Evolutionary conservation across 768 basidiomycete genomes (phyloP), one percentile per base, ranked within the genome.

Genomic region (Termitomyces sp.): DNA sequence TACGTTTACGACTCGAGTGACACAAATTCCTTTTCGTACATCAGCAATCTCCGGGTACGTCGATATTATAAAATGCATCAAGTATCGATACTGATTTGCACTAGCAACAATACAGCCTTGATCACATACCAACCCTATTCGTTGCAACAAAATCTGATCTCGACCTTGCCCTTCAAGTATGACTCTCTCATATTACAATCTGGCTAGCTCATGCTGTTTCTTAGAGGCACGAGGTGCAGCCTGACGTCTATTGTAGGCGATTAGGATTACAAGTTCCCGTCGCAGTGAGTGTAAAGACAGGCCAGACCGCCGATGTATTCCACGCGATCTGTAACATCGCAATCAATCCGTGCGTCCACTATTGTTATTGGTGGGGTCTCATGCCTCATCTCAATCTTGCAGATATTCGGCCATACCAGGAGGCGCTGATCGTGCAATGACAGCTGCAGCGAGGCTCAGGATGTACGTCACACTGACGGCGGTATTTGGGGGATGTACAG

Each of bases 101-200:
- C 54, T 44, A 97, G 93, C 95, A 98, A 91, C 93, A 95, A 80
- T 96, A 98, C 68, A 93, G 83, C 60, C 76, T 97, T 30, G 93
- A 98, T 68, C 89, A 93, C 68, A 91, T 98, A 67, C 95, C 96
- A 24, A 94, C 91, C 11, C 73, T 98, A 37, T 98, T 98, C 68
- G 94, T 99, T 24, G 96, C 96, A n/a, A 98, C 96, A 38, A 99
- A 99, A 73, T 95, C 93, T 6, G 96, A 99, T 69, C 81, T 97
- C 26, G 96, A 99, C 70, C 84, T 99, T 48, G 96, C 96, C 11
- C 82, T 95, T 62, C 96, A 97, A 81, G 92, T 88, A 55, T 58
- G 77, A 64, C 5, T 43, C 54, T 54, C 26, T 53, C 41, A 24
- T 44, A 26, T 51, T 11, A 19, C 19, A 28, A 45, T 45, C 45